phyloP scores from a whole-genome alignment of 2,329 filamentous ascomycete genomes.

The Fusarium sp. region DNA sequence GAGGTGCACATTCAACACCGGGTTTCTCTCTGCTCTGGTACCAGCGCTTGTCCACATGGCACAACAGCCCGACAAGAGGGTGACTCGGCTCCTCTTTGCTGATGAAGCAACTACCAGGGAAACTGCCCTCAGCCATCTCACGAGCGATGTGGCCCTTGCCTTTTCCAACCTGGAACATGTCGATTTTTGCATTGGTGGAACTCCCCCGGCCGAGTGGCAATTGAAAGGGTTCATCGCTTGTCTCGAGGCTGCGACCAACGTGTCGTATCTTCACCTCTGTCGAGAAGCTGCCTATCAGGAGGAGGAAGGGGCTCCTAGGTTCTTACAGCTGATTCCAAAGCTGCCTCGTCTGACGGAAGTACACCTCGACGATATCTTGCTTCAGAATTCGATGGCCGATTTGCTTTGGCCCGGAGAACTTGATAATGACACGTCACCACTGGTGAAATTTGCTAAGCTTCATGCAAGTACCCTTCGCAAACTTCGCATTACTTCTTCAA shows the following conservation, averaged over 20 bases:
- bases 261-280: constrained; percentile 4
- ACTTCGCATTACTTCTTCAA: background rate
- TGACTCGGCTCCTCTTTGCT: constrained; percentile 4
- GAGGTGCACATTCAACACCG: background rate
- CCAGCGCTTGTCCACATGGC: background rate
- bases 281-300: background rate
- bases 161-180: constrained; percentile 1
- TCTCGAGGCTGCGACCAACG: background rate
- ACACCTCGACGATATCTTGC: background rate
- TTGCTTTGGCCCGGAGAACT: background rate
- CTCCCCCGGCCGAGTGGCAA: background rate
- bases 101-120: background rate
- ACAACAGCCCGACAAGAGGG: background rate
- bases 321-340: background rate
- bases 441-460: background rate
- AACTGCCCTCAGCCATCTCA: background rate
- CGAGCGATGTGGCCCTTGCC: background rate
- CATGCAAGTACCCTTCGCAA: constrained; percentile 5
- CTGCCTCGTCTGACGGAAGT: background rate
- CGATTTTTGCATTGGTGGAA: constrained; percentile 2
- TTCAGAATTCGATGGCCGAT: background rate
- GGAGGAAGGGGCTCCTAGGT: background rate
- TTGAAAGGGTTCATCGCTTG: background rate
- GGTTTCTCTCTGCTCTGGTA: background rate
- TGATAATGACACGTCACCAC: background rate